Base-by-base conservation (phyloP, 768 basidiomycete genomes). In the Leccinum barrowsii region DNA sequence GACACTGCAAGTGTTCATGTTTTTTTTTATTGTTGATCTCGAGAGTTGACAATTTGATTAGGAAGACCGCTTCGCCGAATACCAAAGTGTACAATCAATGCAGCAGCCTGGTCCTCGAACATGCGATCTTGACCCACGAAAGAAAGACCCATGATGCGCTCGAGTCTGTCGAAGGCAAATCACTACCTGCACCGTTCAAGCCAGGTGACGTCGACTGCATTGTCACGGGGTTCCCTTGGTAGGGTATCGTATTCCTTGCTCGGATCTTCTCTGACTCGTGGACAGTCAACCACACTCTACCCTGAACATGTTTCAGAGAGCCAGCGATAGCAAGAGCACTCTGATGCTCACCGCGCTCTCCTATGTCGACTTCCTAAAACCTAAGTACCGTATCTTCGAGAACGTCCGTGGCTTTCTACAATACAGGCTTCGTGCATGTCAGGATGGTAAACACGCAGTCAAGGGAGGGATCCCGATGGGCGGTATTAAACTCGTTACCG, bases 151-250 rank as follows among this genome's bases (percentile, higher is more conserved):
- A 76, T 7, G 75, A 79, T 6, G 66, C 69, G 0, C 80, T 82
- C 0, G 66, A 66, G 22, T 79, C 69, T 7, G 59, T 78, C 24
- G 75, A 81, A 46, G 71, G 73, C 8, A 71, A 73, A 8, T 65
- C 56, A 2, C 61, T 86, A 12, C 82, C 82, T 2, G 65, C 66
- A 3, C 81, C 80, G 11, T 82, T 83, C 3, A 72, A 72, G 44
- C 79, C 79, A 7, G 81, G 77, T 5, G 78, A 83, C 3, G 80
- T 89, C 54, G 81, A 90, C 52, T 78, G 85, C 28, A 76, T 92
- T 13, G 72, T 82, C 12, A 80, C 85, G 17, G 91, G 92, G 0
- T 89, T 92, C 61, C 91, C 91, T 35, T 93, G 91, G 90, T 86
- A 56, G 22, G 60, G 30, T 1, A 28, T 50, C 22, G 22, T 15